phyloP scores from a whole-genome alignment of 306 rosid species.

The Elaeagnus macrophylla region DNA sequence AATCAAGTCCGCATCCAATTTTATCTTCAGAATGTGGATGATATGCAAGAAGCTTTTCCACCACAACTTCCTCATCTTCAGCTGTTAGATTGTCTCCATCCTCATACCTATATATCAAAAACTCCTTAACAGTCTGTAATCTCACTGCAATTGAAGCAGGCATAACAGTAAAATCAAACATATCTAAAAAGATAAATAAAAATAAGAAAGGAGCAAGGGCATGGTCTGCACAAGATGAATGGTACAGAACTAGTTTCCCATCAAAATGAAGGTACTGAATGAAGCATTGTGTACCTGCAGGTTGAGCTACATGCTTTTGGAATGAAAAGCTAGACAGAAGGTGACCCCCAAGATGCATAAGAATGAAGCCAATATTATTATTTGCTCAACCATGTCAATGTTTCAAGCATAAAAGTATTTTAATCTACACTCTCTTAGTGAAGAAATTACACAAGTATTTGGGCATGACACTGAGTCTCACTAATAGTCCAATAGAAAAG shows the following conservation, averaged over 20 bases:
- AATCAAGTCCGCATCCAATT: conserved; percentile 82
- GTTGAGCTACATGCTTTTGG: background rate
- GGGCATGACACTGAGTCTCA: too few relatives aligned
- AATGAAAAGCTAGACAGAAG: background rate
- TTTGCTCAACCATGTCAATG: background rate
- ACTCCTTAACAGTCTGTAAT: background rate
- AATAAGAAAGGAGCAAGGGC: too few relatives aligned
- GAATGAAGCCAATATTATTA: background rate
- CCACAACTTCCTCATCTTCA: conserved; percentile 60
- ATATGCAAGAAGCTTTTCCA: conserved; percentile 59
- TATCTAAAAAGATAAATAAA: background rate
- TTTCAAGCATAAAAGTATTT: too few relatives aligned
- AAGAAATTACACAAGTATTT: too few relatives aligned
- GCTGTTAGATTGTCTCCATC: conserved; percentile 49
- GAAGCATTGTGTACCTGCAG: too few relatives aligned
- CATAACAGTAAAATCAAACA: conserved; percentile 1
- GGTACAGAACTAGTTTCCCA: too few relatives aligned
- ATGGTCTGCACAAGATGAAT: too few relatives aligned
- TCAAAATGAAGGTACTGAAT: too few relatives aligned
- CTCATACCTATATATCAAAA: conserved; percentile 33
- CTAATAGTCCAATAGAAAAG: too few relatives aligned
- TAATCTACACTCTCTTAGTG: too few relatives aligned
- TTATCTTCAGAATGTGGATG: conserved; percentile 80
- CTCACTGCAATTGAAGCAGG: too few relatives aligned
- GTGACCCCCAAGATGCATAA: background rate